Evolutionary conservation across 345 rosid genomes (phyloP).

Genomic region (Hypericum perforatum): DNA sequence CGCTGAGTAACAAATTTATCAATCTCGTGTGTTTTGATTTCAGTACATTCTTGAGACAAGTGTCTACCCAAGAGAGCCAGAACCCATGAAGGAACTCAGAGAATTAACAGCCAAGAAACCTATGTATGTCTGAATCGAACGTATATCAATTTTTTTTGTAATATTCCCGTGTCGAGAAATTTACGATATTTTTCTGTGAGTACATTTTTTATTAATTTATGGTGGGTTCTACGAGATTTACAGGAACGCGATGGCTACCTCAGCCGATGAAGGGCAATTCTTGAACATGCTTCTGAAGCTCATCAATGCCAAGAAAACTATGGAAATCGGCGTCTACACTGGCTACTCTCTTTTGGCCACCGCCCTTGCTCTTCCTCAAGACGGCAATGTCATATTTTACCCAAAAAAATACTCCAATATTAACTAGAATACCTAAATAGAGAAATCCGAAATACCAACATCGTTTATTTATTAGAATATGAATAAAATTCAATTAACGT

Average conservation of each 20-base stretch:
- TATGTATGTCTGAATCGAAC: slow-evolving; percentile 36
- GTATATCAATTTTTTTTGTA: background rate
- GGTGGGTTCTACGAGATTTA: background rate
- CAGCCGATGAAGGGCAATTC: slow-evolving; percentile 97
- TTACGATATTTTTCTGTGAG: no score
- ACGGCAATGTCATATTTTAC: slow-evolving; percentile 52
- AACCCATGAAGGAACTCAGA: slow-evolving; percentile 79
- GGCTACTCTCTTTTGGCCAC: slow-evolving; percentile 97
- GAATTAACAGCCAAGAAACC: slow-evolving; percentile 94
- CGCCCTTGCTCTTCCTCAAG: slow-evolving; percentile 93
- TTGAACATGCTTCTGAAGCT: slow-evolving; percentile 84
- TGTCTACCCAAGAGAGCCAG: no score
- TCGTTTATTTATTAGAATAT: background rate
- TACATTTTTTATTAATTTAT: no score
- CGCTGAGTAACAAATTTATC: background rate
- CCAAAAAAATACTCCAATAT: no score
- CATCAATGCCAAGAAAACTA: slow-evolving; percentile 96
- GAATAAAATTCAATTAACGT: background rate
- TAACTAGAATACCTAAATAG: no score
- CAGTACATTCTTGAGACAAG: slow-evolving; percentile 96
- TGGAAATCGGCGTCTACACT: slow-evolving; percentile 99
- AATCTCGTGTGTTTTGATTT: background rate
- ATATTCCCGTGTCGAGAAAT: background rate
- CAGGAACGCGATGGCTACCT: slow-evolving; percentile 97
- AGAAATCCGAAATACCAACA: no score